phyloP scores from a whole-genome alignment of 306 rosid genomes.

The Astragalus membranaceus region DNA sequence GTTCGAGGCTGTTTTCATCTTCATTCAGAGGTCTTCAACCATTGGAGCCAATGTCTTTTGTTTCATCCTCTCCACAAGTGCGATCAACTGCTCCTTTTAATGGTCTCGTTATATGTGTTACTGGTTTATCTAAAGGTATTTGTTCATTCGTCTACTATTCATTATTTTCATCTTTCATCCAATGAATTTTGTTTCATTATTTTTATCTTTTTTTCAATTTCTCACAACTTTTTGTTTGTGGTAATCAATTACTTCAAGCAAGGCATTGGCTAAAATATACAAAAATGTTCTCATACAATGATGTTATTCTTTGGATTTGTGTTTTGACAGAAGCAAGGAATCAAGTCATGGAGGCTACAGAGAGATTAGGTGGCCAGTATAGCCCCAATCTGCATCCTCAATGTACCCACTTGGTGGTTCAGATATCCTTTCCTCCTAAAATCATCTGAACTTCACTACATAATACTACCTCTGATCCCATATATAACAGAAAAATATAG shows the following conservation, averaged over 20 bases:
- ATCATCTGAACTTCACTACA: not conserved
- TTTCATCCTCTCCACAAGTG: constrained; percentile 45
- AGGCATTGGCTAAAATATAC: too few species aligned
- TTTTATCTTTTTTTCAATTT: too few species aligned
- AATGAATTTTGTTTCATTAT: not conserved
- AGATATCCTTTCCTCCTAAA: constrained; percentile 70
- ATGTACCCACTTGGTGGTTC: constrained; percentile 99
- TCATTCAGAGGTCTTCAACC: constrained; percentile 53
- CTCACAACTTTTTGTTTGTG: too few species aligned
- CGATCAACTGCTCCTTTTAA: constrained; percentile 60
- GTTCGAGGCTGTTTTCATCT: constrained; percentile 70
- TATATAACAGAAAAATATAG: too few species aligned
- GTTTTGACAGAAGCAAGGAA: constrained; percentile 89
- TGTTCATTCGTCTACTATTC: too few species aligned
- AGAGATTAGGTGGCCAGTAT: constrained; percentile 85
- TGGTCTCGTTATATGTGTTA: constrained; percentile 86
- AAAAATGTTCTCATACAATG: too few species aligned
- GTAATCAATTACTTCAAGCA: too few species aligned
- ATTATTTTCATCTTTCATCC: constrained; percentile 2
- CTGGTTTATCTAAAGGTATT: constrained; percentile 90
- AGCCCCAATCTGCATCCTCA: constrained; percentile 89
- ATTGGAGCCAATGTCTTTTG: constrained; percentile 60
- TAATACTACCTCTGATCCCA: too few species aligned
- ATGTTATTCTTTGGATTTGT: constrained; percentile 17
- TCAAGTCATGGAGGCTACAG: constrained; percentile 93